These are phyloP conservation scores for Dissophora ornata DNA, from an alignment of 192 early-diverging fungal genomes.

Conservation along the genomic window DNA sequence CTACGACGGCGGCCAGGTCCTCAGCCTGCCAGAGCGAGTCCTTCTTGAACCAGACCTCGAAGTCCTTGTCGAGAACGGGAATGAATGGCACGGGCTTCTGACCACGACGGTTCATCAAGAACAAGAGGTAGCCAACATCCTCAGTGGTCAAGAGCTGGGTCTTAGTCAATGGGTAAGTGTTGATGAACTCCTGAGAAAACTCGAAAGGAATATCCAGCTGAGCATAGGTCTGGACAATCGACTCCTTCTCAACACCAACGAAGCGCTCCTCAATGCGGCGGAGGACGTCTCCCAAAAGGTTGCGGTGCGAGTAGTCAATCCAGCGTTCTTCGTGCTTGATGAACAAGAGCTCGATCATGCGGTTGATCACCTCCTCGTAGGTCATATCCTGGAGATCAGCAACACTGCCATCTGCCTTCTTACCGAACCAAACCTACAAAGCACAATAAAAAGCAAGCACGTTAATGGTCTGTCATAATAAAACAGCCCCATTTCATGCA, in stretches of 20 bases:
- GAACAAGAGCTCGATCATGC: constrained; percentile 87
- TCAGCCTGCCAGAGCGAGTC: constrained; percentile 92
- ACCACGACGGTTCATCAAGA: constrained; percentile 76
- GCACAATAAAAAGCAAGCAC: neutral
- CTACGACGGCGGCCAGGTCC: constrained; percentile 84
- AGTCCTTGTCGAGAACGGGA: constrained; percentile 86
- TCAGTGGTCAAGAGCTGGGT: constrained; percentile 84
- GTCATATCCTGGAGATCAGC: constrained; percentile 94
- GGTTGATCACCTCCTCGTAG: constrained; percentile 86
- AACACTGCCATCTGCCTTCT: constrained; percentile 77
- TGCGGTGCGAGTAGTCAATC: constrained; percentile 79
- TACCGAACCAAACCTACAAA: constrained; percentile 87
- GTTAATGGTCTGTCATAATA: too few relatives aligned
- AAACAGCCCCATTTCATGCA: too few relatives aligned
- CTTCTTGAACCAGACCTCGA: constrained; percentile 92
- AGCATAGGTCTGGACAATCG: constrained; percentile 72
- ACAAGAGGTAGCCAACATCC: constrained; percentile 86
- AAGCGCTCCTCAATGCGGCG: constrained; percentile 92
- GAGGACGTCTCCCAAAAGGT: constrained; percentile 82
- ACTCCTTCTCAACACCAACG: constrained; percentile 63
- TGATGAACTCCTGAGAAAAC: constrained; percentile 76
- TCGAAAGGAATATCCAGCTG: constrained; percentile 71
- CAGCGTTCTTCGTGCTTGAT: constrained; percentile 77
- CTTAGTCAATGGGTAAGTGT: constrained; percentile 73
- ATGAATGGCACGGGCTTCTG: constrained; percentile 94